A percentile compares a stretch with the other conserved stretches of the same genome.
Conservation (phyloP, 108 stramenopile genomes). For the Seminavis robusta region DNA sequence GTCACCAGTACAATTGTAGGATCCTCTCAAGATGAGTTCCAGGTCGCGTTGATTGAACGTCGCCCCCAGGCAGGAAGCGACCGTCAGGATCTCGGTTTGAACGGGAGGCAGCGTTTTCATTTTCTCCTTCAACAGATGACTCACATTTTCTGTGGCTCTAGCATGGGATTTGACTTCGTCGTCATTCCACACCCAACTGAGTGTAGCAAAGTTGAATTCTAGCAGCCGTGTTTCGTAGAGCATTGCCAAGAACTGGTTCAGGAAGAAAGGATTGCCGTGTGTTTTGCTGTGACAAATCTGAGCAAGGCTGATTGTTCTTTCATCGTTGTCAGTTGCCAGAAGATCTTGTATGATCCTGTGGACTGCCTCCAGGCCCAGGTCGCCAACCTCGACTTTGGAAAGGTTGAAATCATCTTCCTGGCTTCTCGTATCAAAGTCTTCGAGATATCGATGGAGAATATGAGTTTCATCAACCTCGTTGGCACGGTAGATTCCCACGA, state of each 20-base stretch:
- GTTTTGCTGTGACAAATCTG: no score
- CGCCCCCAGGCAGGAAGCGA: conserved; percentile 7
- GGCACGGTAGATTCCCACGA: conserved; percentile 9
- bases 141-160: conserved; percentile 17
- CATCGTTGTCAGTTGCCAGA: not conserved
- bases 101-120: conserved; percentile 19
- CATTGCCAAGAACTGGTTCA: conserved; percentile 16
- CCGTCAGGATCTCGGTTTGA: not conserved
- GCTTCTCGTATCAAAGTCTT: not conserved
- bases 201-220: conserved; percentile 9
- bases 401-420: not conserved
- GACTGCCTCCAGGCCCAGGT: conserved; percentile 2
- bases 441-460: not conserved
- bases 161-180: conserved; percentile 6
- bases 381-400: not conserved
- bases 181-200: conserved; percentile 24
- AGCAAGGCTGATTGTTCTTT: conserved; percentile 1
- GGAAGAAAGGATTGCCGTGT: conserved; percentile 30
- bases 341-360: conserved; percentile 4
- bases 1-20: not conserved
- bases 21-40: not conserved
- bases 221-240: conserved; percentile 11
- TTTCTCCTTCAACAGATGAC: conserved; percentile 22
- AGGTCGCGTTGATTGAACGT: not conserved
- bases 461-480: conserved; percentile 8